Conservation (phyloP, 106 monocot species). For the Narthecium ossifragum region DNA sequence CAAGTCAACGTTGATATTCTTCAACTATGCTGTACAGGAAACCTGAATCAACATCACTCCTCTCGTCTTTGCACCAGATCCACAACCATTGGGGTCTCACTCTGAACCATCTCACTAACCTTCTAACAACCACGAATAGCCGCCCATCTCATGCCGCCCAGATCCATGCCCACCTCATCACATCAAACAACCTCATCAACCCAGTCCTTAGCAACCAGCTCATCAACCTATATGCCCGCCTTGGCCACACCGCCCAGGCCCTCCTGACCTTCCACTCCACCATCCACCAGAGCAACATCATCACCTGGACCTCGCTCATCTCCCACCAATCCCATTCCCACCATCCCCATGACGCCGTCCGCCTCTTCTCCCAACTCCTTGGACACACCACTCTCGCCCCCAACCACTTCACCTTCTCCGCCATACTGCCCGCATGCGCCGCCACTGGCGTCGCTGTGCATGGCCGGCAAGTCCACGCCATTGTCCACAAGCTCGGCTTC, state of each 20-base stretch:
- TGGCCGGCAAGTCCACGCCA: slow-evolving; percentile 11
- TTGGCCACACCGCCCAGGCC: background rate
- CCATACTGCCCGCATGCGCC: slow-evolving; percentile 20
- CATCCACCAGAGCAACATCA: background rate
- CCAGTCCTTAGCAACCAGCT: slow-evolving; percentile 22
- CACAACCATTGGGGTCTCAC: background rate
- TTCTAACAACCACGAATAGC: slow-evolving; percentile 5
- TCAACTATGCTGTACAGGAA: background rate
- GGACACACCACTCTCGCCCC: background rate
- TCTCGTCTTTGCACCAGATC: too few relatives aligned
- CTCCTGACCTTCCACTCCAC: slow-evolving; percentile 8
- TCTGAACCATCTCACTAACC: background rate
- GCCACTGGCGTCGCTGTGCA: background rate
- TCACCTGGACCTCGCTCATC: slow-evolving; percentile 21
- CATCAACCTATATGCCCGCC: slow-evolving; percentile 21
- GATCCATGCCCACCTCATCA: slow-evolving; percentile 23
- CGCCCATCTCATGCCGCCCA: slow-evolving; percentile 4
- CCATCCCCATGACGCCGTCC: background rate
- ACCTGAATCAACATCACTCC: too few relatives aligned
- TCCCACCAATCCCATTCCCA: slow-evolving; percentile 8
- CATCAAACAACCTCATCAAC: slow-evolving; percentile 7
- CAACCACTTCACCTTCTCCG: slow-evolving; percentile 24
- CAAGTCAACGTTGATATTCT: background rate
- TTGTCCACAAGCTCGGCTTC: slow-evolving; percentile 10
- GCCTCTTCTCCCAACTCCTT: slow-evolving; percentile 13